A percentile compares a stretch with the other conserved stretches of the same genome.
Conservation (phyloP, 1,139 yeast genomes). For the Sugiyamaella japonica region DNA sequence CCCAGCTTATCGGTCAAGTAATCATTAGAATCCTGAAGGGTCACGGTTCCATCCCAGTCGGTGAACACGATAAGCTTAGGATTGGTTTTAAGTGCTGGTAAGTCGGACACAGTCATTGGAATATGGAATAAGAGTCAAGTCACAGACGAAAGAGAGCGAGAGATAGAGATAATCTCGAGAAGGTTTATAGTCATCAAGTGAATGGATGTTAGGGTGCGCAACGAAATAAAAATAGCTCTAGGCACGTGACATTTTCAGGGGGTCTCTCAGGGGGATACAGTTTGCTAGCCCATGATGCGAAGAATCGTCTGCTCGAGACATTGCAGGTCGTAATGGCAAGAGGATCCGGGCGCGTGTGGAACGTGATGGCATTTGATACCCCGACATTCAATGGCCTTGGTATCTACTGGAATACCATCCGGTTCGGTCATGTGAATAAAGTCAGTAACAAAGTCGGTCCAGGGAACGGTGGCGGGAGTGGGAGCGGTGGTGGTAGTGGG, state of each 20-base stretch:
- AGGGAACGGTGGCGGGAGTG: constrained; percentile 13
- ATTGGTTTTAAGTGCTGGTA: constrained; percentile 38
- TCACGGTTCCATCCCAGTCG: constrained; percentile 97
- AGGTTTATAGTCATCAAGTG: neutral
- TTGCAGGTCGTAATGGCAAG: constrained; percentile 19
- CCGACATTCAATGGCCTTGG: constrained; percentile 17
- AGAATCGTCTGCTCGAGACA: constrained; percentile 17
- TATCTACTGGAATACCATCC: constrained; percentile 20
- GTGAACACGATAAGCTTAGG: constrained; percentile 82
- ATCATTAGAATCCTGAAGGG: constrained; percentile 89
- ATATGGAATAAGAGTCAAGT: neutral
- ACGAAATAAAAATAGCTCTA: neutral
- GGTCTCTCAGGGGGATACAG: neutral
- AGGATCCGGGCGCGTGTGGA: constrained; percentile 17
- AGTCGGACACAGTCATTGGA: neutral
- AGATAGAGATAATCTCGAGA: too few relatives aligned
- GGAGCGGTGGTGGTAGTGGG: neutral
- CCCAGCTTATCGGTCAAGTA: constrained; percentile 86
- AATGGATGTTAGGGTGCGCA: constrained; percentile 7
- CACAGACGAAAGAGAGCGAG: neutral
- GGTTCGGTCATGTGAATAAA: constrained; percentile 23
- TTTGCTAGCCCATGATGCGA: constrained; percentile 13
- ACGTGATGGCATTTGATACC: constrained; percentile 25
- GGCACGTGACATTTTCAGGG: constrained; percentile 4
- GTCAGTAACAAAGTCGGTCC: constrained; percentile 33